These are phyloP conservation scores for Pichia gijzeniarum DNA, from an alignment of 805 yeast genomes.

Conservation along the genomic window DNA sequence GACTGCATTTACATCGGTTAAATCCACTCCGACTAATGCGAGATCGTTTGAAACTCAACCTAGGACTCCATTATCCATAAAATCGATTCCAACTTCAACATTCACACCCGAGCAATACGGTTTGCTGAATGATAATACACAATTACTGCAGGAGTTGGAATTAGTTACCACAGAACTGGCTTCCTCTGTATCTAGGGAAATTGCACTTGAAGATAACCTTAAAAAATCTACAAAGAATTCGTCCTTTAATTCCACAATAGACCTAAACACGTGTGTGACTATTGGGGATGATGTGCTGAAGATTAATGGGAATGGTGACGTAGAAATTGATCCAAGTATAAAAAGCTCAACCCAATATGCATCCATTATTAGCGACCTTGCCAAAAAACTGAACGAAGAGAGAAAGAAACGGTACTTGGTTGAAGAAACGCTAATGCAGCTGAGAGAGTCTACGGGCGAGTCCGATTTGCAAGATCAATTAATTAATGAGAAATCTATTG, in stretches of 20 bases:
- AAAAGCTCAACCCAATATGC: constrained; percentile 30
- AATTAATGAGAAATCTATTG: constrained; percentile 33
- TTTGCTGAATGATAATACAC: constrained; percentile 52
- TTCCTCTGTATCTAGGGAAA: constrained; percentile 62
- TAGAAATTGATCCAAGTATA: constrained; percentile 1
- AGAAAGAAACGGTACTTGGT: constrained; percentile 60
- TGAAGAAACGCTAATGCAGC: constrained; percentile 58
- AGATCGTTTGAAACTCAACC: constrained; percentile 2
- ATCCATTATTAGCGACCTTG: constrained; percentile 42
- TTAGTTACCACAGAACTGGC: constrained; percentile 69
- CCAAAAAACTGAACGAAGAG: constrained; percentile 56
- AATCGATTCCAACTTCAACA: constrained; percentile 3
- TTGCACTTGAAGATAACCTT: constrained; percentile 41
- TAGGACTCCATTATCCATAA: constrained; percentile 10
- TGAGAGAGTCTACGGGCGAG: constrained; percentile 44
- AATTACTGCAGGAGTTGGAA: constrained; percentile 56
- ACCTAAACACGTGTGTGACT: neutral
- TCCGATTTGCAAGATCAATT: constrained; percentile 47
- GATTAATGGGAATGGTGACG: constrained; percentile 19
- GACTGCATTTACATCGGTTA: neutral
- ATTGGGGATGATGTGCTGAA: neutral
- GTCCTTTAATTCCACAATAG: neutral
- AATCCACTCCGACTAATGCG: neutral
- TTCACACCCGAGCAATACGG: constrained; percentile 58
- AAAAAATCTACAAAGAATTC: neutral